Base-by-base conservation (phyloP, 129 eudicot genomes). In the Tagetes erecta region DNA sequence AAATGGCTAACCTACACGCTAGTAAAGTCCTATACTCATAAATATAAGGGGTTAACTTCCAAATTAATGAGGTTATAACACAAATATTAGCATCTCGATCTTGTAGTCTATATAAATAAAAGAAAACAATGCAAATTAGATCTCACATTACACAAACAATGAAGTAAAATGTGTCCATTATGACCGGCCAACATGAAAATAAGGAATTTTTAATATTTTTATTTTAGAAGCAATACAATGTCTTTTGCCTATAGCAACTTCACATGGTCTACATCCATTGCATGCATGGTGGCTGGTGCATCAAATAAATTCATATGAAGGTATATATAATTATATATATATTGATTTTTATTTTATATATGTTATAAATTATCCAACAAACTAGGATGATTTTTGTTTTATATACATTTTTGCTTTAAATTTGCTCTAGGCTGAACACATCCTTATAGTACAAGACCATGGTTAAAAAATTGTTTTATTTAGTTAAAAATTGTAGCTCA, bases 221-320 rank as follows among this genome's bases (percentile, higher is more conserved):
- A 27, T 55, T 55, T 27, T 27, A 55, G 6, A 55, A 55, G 36
- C 62, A 20, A 55, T 55, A 55, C 50, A 64, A n/a, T 65, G 46
- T 66, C 20, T 66, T 46, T 67, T 42, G 6, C 37, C 34, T n/a
- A 65, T 39, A n/a, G 51, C 6, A 39, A 65, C 51, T 5, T 14
- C 37, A 66, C 71, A 66, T 66, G 38, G 71, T 46, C 71, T 9
- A 67, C 71, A 67, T 67, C 52, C 71, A 40, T 64, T 41, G 33
- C 50, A 64, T 64, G 27, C 27, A 20, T 20, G 27, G 27, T 20
- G 27, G 27, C 27, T 20, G 70, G 40, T 64, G 33, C 50, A 42
- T 41, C 14, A 41, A 67, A 6, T 52, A 14, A 13, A 55, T 55
- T 55, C 62, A 6, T 55, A 20, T 55, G 27, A 55, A 55, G 62